A percentile compares a stretch with the other conserved stretches of the same genome.
Evolutionary conservation across 2,329 filamentous ascomycete genomes (phyloP).

Genomic region (Diaporthe ampelina): DNA sequence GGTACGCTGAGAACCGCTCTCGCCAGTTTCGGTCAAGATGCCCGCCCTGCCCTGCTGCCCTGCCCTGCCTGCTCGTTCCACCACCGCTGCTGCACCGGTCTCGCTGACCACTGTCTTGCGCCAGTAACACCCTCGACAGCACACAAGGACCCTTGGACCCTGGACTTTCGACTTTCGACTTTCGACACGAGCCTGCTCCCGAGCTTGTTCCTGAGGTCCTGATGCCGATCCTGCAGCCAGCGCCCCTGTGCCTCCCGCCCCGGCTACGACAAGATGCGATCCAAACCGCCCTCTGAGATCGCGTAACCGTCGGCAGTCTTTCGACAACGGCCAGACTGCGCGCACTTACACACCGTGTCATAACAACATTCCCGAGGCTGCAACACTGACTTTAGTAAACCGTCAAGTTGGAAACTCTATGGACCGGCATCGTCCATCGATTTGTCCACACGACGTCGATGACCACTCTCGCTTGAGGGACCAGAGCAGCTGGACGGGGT

Average conservation of each 20-base stretch:
- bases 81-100: too few species aligned
- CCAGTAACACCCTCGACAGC: neutral
- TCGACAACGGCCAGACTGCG: neutral
- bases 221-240: neutral
- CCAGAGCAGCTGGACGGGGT: neutral
- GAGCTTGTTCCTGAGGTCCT: conserved; percentile 4
- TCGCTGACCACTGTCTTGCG: conserved; percentile 12
- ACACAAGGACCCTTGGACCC: conserved; percentile 15
- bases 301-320: neutral
- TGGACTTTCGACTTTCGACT: neutral
- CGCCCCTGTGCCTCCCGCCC: too few species aligned
- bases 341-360: neutral
- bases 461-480: neutral
- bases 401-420: too few species aligned
- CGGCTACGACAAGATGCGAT: neutral
- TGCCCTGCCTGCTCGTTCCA: neutral
- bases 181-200: neutral
- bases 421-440: neutral
- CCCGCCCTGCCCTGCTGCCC: neutral
- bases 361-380: neutral
- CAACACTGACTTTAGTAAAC: neutral
- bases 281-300: conserved; percentile 10
- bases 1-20: neutral
- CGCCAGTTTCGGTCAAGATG: conserved; percentile 1
- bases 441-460: neutral